Conservation (phyloP, 495 filamentous ascomycete species). For the Penicillium malachiteum region DNA sequence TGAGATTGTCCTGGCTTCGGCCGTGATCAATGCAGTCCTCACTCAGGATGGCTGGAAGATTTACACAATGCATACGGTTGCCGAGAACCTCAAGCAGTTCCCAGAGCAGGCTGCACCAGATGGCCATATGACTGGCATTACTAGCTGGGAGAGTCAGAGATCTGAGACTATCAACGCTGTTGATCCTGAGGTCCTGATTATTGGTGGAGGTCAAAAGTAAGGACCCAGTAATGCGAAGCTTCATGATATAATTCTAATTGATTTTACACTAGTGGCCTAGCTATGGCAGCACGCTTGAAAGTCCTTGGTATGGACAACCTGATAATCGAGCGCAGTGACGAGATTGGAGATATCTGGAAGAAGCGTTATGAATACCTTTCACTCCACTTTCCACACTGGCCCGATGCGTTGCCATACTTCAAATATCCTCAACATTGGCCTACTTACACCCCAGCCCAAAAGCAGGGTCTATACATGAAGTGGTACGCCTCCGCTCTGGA, state of each 20-base stretch:
- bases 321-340: conserved; percentile 59
- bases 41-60: conserved; percentile 22
- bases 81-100: conserved; percentile 19
- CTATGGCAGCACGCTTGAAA: conserved; percentile 59
- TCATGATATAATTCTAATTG: conserved; percentile 1
- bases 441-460: conserved; percentile 67
- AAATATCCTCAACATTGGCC: conserved; percentile 60
- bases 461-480: conserved; percentile 67
- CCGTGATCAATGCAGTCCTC: conserved; percentile 26
- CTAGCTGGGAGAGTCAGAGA: conserved; percentile 25
- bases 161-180: conserved; percentile 18
- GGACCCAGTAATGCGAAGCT: conserved; percentile 1
- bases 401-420: conserved; percentile 65
- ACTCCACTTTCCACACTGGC: conserved; percentile 67
- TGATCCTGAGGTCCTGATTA: conserved; percentile 24
- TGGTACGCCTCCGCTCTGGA: conserved; percentile 63
- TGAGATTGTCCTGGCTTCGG: conserved; percentile 21
- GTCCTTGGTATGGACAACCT: conserved; percentile 57
- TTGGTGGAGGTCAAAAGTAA: conserved; percentile 28
- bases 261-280: conserved; percentile 26
- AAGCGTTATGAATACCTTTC: conserved; percentile 54
- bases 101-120: conserved; percentile 18
- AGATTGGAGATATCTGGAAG: conserved; percentile 69
- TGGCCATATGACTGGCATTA: conserved; percentile 26
- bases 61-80: conserved; percentile 26